Evolutionary conservation across 495 filamentous ascomycete species (phyloP), one percentile per base, ranked within the genome.

Genomic region (Penicillium pulvis): DNA sequence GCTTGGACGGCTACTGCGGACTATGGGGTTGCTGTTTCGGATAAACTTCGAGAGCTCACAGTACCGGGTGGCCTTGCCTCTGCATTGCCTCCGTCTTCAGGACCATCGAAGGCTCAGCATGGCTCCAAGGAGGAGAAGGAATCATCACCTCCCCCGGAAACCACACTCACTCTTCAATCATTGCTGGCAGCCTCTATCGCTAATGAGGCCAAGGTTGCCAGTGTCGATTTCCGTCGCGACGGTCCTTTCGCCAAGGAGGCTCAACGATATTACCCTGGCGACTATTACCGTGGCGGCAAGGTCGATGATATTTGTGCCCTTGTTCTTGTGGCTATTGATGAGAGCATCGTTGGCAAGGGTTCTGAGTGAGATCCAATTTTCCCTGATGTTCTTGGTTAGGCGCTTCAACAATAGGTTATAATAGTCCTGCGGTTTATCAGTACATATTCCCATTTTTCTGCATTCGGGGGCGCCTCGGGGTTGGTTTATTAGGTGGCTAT

Each of bases 181-280:
- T 70, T 86, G n/a, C 69, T 98, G 5, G 92, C 95, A 0, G 80
- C 86, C 3, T 84, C 88, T 23, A 86, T 98, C 47, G 87, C 88
- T 8, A 74, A 76, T 3, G 89, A 91, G 54, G 95, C 94, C 5
- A 98, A 97, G 71, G 70, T 81, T 14, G 93, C 92, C 16, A 96
- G 92, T 68, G 66, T 87, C 26, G 88, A 96, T 69, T 76, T 77
- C 17, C 89, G 85, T 56, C 72, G 88, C 42, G 90, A 98, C 70
- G 91, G 94, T 0, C 94, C 94, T 30, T 98, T 98, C 71, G 92
- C 94, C 10, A 94, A 88, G 70, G 93, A 96, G 71, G 91, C 96
- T 36, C 90, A 93, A 67, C 89, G 86, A 61, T 85, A 87, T 62
- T 93, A 89, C 64, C 92, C 92, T 0, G 73, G 85, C n/a, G 91